Conservation (phyloP, 2,329 filamentous ascomycete genomes). For the Pseudogymnoascus sp. region DNA sequence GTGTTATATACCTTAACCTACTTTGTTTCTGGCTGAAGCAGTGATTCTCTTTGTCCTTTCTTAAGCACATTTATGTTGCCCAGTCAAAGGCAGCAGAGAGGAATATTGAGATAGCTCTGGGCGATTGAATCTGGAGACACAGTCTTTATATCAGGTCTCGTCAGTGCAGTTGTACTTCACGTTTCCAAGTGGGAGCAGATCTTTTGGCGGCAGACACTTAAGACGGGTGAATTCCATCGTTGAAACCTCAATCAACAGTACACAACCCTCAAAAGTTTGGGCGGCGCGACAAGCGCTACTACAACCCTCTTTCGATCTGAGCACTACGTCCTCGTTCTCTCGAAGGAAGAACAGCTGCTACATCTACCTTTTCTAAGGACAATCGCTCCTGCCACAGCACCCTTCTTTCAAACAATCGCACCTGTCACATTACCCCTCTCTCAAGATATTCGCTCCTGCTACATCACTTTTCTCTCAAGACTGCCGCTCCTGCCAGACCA, state of each 20-base stretch:
- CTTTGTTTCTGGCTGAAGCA: neutral
- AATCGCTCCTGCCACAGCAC: neutral
- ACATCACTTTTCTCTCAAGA: neutral
- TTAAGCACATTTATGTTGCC: too few relatives aligned
- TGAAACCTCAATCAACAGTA: neutral
- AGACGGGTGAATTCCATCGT: neutral
- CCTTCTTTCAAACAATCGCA: neutral
- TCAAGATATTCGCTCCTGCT: too few relatives aligned
- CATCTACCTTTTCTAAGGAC: too few relatives aligned
- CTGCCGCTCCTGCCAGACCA: neutral
- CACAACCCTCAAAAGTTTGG: neutral
- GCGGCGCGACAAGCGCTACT: neutral
- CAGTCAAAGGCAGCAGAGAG: neutral
- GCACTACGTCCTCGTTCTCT: neutral
- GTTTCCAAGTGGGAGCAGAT: neutral
- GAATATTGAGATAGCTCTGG: neutral
- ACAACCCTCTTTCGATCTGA: neutral
- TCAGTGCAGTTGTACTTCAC: neutral
- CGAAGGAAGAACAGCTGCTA: neutral
- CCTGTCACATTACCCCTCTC: neutral
- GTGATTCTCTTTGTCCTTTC: neutral
- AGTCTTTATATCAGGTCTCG: neutral
- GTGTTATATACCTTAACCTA: neutral
- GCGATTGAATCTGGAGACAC: neutral
- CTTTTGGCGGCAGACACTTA: neutral